Conservation (phyloP, 495 filamentous ascomycete genomes). For the Xanthoparmelia taractica region DNA sequence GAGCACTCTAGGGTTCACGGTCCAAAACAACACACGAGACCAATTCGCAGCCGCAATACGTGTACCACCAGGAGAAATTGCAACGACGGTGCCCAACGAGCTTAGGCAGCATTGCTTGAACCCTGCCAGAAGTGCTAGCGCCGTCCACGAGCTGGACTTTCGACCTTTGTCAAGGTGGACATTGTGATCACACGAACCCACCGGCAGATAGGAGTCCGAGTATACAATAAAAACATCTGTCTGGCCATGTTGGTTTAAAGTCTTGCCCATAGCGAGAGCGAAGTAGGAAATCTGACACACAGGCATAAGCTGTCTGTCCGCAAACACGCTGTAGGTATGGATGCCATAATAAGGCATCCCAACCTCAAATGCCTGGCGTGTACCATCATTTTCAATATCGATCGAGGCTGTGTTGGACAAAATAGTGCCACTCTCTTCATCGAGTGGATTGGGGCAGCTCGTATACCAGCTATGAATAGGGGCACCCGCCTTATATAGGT, state of each 20-base stretch:
- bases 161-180: slow-evolving; percentile 40
- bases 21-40: slow-evolving; percentile 42
- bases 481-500: slow-evolving; percentile 17
- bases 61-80: slow-evolving; percentile 34
- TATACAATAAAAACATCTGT: slow-evolving; percentile 27
- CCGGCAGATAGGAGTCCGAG: slow-evolving; percentile 28
- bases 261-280: slow-evolving; percentile 15
- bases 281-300: slow-evolving; percentile 20
- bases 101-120: slow-evolving; percentile 32
- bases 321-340: slow-evolving; percentile 7
- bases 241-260: background rate
- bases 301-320: background rate
- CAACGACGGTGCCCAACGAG: slow-evolving; percentile 38
- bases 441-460: slow-evolving; percentile 2
- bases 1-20: slow-evolving; percentile 35
- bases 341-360: slow-evolving; percentile 20
- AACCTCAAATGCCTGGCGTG: slow-evolving; percentile 5
- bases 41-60: slow-evolving; percentile 42
- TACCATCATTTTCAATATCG: slow-evolving; percentile 10
- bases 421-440: background rate
- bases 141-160: slow-evolving; percentile 32
- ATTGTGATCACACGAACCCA: slow-evolving; percentile 32
- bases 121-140: slow-evolving; percentile 38
- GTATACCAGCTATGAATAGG: slow-evolving; percentile 21
- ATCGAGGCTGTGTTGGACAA: slow-evolving; percentile 8